These are phyloP conservation scores for Stentor roeselii DNA, from an alignment of 73 alveolate species.

Conservation along the genomic window DNA sequence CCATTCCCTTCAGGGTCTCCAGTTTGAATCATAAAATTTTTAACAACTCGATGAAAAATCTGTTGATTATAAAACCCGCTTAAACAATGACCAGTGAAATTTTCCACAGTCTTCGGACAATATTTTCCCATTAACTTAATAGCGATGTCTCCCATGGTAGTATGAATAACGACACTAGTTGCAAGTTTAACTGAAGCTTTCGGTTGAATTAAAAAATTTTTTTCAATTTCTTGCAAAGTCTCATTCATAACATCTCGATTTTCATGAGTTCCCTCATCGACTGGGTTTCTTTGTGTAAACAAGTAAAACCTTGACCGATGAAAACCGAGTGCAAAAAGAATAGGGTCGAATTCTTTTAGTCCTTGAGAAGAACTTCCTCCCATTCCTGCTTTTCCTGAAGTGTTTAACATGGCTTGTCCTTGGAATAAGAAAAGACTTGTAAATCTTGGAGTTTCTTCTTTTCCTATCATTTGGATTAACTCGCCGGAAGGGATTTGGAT, in stretches of 20 bases:
- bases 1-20: slow-evolving; percentile 98
- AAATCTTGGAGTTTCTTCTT: slow-evolving; percentile 79
- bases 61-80: slow-evolving; percentile 79
- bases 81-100: slow-evolving; percentile 80
- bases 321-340: slow-evolving; percentile 61
- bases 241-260: slow-evolving; percentile 37
- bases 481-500: slow-evolving; percentile 44
- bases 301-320: slow-evolving; percentile 46
- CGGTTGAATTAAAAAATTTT: background rate
- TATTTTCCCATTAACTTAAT: slow-evolving; percentile 75
- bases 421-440: slow-evolving; percentile 63
- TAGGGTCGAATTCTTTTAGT: slow-evolving; percentile 70
- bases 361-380: slow-evolving; percentile 51
- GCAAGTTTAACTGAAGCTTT: background rate
- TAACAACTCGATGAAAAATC: slow-evolving; percentile 79
- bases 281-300: slow-evolving; percentile 30
- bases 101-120: slow-evolving; percentile 90
- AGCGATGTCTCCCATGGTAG: slow-evolving; percentile 77
- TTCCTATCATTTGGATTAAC: slow-evolving; percentile 70
- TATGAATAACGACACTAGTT: slow-evolving; percentile 49
- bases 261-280: slow-evolving; percentile 39
- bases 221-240: background rate
- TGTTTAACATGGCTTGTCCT: slow-evolving; percentile 79
- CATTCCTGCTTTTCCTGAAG: slow-evolving; percentile 62
- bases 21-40: slow-evolving; percentile 93